phyloP scores from a whole-genome alignment of 192 early-diverging fungal species.

The Linnemannia exigua region DNA sequence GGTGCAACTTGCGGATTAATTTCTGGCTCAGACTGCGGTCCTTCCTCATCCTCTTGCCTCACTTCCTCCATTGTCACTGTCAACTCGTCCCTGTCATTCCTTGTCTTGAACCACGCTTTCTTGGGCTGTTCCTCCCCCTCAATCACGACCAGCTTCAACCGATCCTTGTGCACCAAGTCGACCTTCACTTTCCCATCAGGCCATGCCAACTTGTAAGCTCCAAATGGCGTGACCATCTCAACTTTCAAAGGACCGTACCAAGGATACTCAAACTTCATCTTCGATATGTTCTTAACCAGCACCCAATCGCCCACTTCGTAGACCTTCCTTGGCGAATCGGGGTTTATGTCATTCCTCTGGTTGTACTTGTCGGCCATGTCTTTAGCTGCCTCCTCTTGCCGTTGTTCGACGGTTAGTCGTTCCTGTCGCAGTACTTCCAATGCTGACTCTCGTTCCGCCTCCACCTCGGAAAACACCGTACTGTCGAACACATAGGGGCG shows the following conservation, averaged over 20 bases:
- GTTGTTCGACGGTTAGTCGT: neutral
- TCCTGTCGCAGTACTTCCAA: neutral
- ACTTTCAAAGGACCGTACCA: slow-evolving; percentile 15
- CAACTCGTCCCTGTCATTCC: slow-evolving; percentile 4
- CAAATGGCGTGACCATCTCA: slow-evolving; percentile 1
- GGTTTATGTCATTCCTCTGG: neutral
- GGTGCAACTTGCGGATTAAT: neutral
- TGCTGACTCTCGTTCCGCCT: neutral
- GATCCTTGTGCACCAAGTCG: slow-evolving; percentile 17
- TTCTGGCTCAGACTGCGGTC: neutral
- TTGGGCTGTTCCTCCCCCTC: neutral
- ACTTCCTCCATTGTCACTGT: slow-evolving; percentile 1
- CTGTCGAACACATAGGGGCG: slow-evolving; percentile 14
- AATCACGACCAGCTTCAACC: neutral
- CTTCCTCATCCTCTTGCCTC: neutral
- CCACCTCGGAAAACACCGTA: neutral
- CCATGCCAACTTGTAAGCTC: slow-evolving; percentile 17
- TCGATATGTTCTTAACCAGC: slow-evolving; percentile 14
- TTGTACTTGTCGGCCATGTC: neutral
- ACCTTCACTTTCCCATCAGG: slow-evolving; percentile 12
- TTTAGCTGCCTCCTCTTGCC: neutral
- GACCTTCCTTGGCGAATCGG: neutral
- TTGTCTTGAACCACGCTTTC: slow-evolving; percentile 11
- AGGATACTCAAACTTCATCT: slow-evolving; percentile 16
- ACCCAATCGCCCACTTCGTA: slow-evolving; percentile 18